Percentiles rank a stretch among this genome's conserved stretches.
Conservation (phyloP, 495 filamentous ascomycete species). For the Entonaema liquescens region DNA sequence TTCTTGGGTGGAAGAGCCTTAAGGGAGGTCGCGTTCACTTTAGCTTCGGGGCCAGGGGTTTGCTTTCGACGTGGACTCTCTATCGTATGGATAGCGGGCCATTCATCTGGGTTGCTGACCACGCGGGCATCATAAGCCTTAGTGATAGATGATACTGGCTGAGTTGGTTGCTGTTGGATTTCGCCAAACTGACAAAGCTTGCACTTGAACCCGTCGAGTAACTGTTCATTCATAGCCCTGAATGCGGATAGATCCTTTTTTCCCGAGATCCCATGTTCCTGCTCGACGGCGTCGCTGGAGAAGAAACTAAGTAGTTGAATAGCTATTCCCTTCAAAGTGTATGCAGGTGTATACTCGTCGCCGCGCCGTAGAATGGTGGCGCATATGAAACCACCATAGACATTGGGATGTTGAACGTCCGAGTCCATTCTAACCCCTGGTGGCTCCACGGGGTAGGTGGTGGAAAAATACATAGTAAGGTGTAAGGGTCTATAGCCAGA, state of each 20-base stretch:
- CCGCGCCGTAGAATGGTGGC: conserved; percentile 54
- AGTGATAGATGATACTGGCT: background rate
- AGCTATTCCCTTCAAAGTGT: conserved; percentile 59
- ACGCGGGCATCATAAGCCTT: conserved; percentile 24
- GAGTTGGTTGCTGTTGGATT: background rate
- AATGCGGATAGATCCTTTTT: background rate
- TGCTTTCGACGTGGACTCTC: background rate
- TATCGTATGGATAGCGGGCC: conserved; percentile 1
- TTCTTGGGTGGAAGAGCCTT: background rate
- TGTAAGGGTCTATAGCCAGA: conserved; percentile 48
- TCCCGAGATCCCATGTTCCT: conserved; percentile 35
- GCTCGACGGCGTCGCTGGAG: conserved; percentile 60
- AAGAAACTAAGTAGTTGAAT: conserved; percentile 70
- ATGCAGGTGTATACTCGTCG: conserved; percentile 59
- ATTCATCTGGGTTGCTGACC: conserved; percentile 7
- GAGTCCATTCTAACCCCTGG: conserved; percentile 58
- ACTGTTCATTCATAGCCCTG: background rate
- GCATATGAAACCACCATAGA: conserved; percentile 59
- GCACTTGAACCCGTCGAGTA: conserved; percentile 19
- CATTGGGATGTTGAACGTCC: conserved; percentile 63
- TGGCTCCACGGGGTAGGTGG: conserved; percentile 55
- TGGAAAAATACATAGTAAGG: conserved; percentile 43
- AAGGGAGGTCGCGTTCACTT: too few relatives aligned
- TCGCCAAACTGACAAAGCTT: conserved; percentile 22
- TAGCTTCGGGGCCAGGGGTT: background rate